Evolutionary conservation across 805 yeast genomes (phyloP), one percentile per base, ranked within the genome.

Genomic region (Metschnikowia bowlesiae): DNA sequence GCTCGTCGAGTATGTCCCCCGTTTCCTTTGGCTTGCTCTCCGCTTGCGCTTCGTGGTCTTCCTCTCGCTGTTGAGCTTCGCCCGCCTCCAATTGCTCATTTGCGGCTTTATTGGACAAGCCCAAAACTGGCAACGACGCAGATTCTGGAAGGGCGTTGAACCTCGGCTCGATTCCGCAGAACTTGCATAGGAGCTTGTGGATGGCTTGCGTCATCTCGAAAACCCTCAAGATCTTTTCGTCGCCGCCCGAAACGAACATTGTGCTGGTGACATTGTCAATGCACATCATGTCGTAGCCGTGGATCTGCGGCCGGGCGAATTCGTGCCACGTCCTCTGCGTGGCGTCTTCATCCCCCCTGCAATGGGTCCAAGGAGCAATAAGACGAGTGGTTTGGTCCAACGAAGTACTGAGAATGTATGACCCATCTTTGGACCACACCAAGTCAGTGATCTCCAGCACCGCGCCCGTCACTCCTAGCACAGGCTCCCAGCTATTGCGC

Each of bases 271-370:
- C 66, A 10, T 85, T 75, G 36, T 83, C 81, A 7, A 87, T 73
- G 57, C 96, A 83, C 36, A 88, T 77, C 97, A 94, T 90, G 63
- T 94, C 98, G 64, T 89, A 94, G 8, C 99, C 99, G 66, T 94
- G 99, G 55, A 94, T 94, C 67, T 94, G 99, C 0, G 99, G 98
- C 58, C 99, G 80, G 1, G 97, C 89, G 66, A 94, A 85, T 66
- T 94, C 99, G 63, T 85, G 85, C 96, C 97, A 90, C 1, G 84
- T 73, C 28, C 37, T 44, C 16, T 26, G 32, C 14, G 35, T 11
- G 10, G 33, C 13, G 14, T 32, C 28, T 18, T 38, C 36, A 6
- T 18, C 34, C 0, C 56, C 50, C 43, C 75, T 66, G 18, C 62
- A 50, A 6, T 57, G 53, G 2, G 51, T 53, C 88, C 89, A 86